Evolutionary conservation across 78 protist genomes (phyloP).

Genomic region (Dictyostelium purpureum): DNA sequence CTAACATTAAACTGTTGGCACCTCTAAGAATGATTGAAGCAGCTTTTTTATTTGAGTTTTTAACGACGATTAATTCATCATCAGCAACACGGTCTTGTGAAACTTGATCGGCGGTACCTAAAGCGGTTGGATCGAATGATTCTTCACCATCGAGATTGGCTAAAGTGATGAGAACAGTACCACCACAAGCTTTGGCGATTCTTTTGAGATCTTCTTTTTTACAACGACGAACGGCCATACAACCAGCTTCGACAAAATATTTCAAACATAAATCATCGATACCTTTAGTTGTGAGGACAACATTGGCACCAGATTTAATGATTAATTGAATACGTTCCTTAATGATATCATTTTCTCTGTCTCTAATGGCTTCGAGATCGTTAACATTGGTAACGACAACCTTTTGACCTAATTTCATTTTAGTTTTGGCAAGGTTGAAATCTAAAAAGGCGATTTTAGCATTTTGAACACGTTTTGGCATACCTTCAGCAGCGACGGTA

Average conservation of each 20-base stretch:
- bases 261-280: constrained; percentile 97
- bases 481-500: constrained; percentile 94
- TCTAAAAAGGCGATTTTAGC: constrained; percentile 99
- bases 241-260: constrained; percentile 97
- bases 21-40: constrained; percentile 98
- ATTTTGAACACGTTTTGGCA: constrained; percentile 91
- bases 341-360: constrained; percentile 76
- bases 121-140: constrained; percentile 87
- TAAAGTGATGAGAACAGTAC: constrained; percentile 89
- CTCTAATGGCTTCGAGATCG: constrained; percentile 92
- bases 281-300: constrained; percentile 98
- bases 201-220: constrained; percentile 94
- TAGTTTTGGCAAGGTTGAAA: constrained; percentile 90
- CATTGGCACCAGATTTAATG: constrained; percentile 98
- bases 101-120: constrained; percentile 91
- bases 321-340: constrained; percentile 88
- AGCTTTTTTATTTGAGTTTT: constrained; percentile 72
- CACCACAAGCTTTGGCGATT: constrained; percentile 98
- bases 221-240: constrained; percentile 96
- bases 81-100: constrained; percentile 94
- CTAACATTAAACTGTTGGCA: constrained; percentile 94
- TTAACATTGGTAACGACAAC: constrained; percentile 94
- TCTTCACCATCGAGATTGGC: constrained; percentile 98
- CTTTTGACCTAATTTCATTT: constrained; percentile 93
- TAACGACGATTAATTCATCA: constrained; percentile 91